Evolutionary conservation across 176 grass and related monocot genomes (phyloP).

Genomic region (Thinopyrum elongatum): DNA sequence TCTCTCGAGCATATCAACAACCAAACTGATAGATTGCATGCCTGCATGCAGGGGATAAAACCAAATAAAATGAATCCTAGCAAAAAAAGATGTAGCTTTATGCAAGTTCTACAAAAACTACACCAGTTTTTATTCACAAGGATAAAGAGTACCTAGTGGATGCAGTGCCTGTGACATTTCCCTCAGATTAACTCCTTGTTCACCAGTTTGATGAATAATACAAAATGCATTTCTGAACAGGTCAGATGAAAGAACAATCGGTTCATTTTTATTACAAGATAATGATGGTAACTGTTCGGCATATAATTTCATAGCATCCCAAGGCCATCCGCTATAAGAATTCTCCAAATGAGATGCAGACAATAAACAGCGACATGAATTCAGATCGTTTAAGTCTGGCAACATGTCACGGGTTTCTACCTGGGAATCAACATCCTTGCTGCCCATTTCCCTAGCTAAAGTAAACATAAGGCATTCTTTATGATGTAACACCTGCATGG

Average conservation of each 20-base stretch:
- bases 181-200: slow-evolving; percentile 58
- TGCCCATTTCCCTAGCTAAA: slow-evolving; percentile 31
- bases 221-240: slow-evolving; percentile 65
- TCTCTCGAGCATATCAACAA: slow-evolving; percentile 57
- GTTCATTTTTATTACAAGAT: slow-evolving; percentile 29
- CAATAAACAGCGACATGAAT: slow-evolving; percentile 36
- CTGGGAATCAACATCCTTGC: slow-evolving; percentile 27
- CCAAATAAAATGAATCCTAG: not conserved
- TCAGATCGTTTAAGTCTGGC: slow-evolving; percentile 13
- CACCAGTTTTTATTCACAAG: not conserved
- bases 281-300: slow-evolving; percentile 33
- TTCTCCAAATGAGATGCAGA: slow-evolving; percentile 42
- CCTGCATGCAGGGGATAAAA: slow-evolving; percentile 17
- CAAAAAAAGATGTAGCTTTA: not conserved
- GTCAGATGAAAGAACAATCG: slow-evolving; percentile 48
- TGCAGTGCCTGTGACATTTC: slow-evolving; percentile 59
- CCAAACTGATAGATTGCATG: slow-evolving; percentile 8
- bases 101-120: slow-evolving; percentile 5
- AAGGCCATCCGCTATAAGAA: slow-evolving; percentile 57
- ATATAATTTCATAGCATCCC: slow-evolving; percentile 72
- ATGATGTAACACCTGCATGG: slow-evolving; percentile 14
- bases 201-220: slow-evolving; percentile 67
- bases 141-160: slow-evolving; percentile 48
- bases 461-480: slow-evolving; percentile 46
- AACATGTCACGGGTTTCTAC: slow-evolving; percentile 12